These are phyloP conservation scores for Nicotiana benthamiana DNA, from an alignment of 257 asterid genomes.

Conservation along the genomic window DNA sequence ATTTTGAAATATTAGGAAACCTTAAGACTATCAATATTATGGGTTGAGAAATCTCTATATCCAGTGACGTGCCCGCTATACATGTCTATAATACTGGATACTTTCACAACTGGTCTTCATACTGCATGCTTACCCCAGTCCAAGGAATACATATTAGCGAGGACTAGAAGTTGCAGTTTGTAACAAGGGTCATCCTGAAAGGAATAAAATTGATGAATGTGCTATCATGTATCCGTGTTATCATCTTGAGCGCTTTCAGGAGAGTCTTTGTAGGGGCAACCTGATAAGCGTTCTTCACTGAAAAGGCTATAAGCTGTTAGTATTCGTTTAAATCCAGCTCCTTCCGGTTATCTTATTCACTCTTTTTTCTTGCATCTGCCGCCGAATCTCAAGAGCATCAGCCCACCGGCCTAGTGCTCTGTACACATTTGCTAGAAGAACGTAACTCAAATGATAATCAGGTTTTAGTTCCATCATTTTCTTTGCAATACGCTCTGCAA, in stretches of 20 bases:
- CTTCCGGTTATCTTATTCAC: conserved; percentile 61
- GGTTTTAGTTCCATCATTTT: conserved; percentile 69
- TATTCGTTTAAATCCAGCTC: conserved; percentile 65
- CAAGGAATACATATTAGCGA: not conserved
- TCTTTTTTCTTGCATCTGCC: conserved; percentile 48
- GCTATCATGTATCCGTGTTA: not conserved
- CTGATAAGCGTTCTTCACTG: not conserved
- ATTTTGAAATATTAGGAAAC: not conserved
- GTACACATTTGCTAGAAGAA: conserved; percentile 66
- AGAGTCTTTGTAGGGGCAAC: not conserved
- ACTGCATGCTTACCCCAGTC: not conserved
- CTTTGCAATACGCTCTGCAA: conserved; percentile 62
- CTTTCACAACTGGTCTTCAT: not conserved
- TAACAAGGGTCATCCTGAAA: not conserved
- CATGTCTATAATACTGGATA: not conserved
- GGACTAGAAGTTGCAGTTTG: not conserved
- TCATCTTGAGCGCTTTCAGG: not conserved
- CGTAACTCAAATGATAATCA: conserved; percentile 72
- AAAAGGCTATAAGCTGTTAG: conserved; percentile 2
- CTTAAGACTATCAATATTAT: too few relatives aligned
- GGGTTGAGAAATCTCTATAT: not conserved
- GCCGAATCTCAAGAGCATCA: conserved; percentile 62
- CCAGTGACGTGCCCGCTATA: not conserved
- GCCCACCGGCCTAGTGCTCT: conserved; percentile 69
- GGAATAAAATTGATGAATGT: not conserved